These are phyloP conservation scores for Kodamaea kakaduensis DNA, from an alignment of 805 yeast species.

Conservation along the genomic window DNA sequence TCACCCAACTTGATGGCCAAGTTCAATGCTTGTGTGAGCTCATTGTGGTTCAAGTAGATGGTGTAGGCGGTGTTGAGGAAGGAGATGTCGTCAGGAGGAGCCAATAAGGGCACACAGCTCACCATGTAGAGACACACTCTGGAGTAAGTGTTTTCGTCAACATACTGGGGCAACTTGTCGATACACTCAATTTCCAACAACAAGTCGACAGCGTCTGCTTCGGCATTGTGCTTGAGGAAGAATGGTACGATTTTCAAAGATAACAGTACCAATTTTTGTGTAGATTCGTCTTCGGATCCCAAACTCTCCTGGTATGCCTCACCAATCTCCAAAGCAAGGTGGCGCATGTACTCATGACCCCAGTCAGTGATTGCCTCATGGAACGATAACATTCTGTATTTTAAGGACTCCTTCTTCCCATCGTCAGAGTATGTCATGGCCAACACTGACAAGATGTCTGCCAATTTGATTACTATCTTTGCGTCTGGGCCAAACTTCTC, in stretches of 20 bases:
- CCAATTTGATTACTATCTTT: constrained; percentile 53
- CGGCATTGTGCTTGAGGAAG: constrained; percentile 92
- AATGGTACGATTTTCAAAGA: constrained; percentile 80
- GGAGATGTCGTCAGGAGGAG: constrained; percentile 88
- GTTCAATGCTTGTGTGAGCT: constrained; percentile 84
- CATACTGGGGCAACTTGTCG: constrained; percentile 75
- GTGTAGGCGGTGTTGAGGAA: constrained; percentile 85
- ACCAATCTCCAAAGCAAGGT: constrained; percentile 92
- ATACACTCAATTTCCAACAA: constrained; percentile 85
- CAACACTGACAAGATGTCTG: constrained; percentile 86
- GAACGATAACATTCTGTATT: constrained; percentile 64
- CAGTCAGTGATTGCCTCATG: constrained; percentile 68
- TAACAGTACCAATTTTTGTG: constrained; percentile 52
- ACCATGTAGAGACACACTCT: constrained; percentile 94
- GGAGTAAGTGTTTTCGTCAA: constrained; percentile 76
- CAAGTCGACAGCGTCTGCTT: constrained; percentile 96
- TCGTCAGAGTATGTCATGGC: constrained; percentile 92
- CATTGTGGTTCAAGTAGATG: constrained; percentile 73
- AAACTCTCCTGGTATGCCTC: constrained; percentile 62
- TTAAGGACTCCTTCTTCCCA: constrained; percentile 73
- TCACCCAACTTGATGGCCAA: constrained; percentile 88
- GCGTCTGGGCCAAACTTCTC: constrained; percentile 19
- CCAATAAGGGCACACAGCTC: constrained; percentile 92
- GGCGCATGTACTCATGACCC: constrained; percentile 99
- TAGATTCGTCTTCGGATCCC: constrained; percentile 33